Percentiles rank a stretch among this genome's conserved stretches.
Evolutionary conservation across 2,329 filamentous ascomycete species (phyloP).

Genomic region (Ophiocordyceps robertsii): DNA sequence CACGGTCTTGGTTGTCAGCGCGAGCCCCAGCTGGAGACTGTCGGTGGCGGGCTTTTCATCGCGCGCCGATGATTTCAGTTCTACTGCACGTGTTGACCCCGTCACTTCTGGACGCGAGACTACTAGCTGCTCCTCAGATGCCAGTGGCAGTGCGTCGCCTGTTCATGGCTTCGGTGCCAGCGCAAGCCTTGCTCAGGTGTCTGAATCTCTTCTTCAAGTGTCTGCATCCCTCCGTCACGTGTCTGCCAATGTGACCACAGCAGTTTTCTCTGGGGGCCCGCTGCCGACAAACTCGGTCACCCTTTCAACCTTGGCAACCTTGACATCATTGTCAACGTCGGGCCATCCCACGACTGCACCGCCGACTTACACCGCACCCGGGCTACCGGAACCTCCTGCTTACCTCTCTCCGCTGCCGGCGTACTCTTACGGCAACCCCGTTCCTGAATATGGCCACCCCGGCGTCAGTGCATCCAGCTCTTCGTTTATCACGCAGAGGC

Average conservation of each 20-base stretch:
- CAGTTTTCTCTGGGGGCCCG: too few species aligned
- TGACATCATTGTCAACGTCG: not conserved
- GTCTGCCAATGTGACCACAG: too few species aligned
- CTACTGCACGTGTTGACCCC: not conserved
- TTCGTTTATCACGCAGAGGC: not conserved
- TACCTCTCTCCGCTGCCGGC: slow-evolving; percentile 4
- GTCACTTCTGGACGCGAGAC: not conserved
- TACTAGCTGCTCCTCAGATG: not conserved
- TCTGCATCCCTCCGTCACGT: not conserved
- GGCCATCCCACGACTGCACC: not conserved
- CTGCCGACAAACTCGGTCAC: too few species aligned
- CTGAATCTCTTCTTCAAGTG: not conserved
- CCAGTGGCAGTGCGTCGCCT: not conserved
- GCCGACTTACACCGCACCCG: slow-evolving; percentile 1
- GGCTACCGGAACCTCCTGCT: slow-evolving; percentile 2
- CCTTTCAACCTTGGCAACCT: not conserved
- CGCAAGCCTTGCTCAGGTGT: not conserved
- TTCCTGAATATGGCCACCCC: slow-evolving; percentile 1
- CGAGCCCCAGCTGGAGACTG: not conserved
- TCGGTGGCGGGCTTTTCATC: not conserved
- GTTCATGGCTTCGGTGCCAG: not conserved
- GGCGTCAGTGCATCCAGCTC: not conserved
- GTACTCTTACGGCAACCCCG: slow-evolving; percentile 3
- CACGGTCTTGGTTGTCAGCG: not conserved
- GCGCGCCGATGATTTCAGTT: not conserved